Percentiles rank a stretch among this genome's conserved stretches.
Conservation (phyloP, 2,329 filamentous ascomycete genomes). For the Sporothrix brunneoviolacea region DNA sequence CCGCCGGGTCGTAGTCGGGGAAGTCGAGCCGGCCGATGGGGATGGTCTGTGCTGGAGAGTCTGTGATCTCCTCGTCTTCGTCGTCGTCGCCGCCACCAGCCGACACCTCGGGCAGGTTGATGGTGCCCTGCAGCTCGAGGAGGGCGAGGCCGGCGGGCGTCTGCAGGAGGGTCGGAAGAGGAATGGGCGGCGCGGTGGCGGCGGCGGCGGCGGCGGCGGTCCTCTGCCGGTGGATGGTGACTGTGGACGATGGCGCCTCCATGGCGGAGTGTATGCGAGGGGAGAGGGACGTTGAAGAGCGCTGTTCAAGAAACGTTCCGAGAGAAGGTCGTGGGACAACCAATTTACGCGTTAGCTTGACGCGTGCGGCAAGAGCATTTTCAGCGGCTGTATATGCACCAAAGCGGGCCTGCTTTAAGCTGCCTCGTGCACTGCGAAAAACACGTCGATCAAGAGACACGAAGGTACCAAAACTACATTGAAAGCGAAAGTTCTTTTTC, state of each 20-base stretch:
- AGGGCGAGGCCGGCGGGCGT: slow-evolving; percentile 86
- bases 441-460: no score
- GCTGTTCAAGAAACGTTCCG: no score
- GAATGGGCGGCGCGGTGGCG: slow-evolving; percentile 37
- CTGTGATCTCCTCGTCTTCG: not conserved
- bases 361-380: no score
- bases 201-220: slow-evolving; percentile 16
- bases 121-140: slow-evolving; percentile 84
- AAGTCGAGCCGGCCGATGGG: slow-evolving; percentile 38
- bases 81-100: slow-evolving; percentile 17
- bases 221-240: slow-evolving; percentile 34
- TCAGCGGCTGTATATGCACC: no score
- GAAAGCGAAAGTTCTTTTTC: no score
- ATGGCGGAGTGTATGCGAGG: not conserved
- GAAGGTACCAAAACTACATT: no score
- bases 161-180: slow-evolving; percentile 75
- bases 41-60: slow-evolving; percentile 22
- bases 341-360: no score
- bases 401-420: no score
- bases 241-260: slow-evolving; percentile 16
- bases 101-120: slow-evolving; percentile 50
- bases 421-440: no score
- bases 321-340: not conserved
- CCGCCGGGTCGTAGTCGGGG: slow-evolving; percentile 51
- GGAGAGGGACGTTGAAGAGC: no score